Percentiles rank a stretch among this genome's conserved stretches.
Conservation (phyloP, 83 land plant species). For the Isoetes engelmannii region DNA sequence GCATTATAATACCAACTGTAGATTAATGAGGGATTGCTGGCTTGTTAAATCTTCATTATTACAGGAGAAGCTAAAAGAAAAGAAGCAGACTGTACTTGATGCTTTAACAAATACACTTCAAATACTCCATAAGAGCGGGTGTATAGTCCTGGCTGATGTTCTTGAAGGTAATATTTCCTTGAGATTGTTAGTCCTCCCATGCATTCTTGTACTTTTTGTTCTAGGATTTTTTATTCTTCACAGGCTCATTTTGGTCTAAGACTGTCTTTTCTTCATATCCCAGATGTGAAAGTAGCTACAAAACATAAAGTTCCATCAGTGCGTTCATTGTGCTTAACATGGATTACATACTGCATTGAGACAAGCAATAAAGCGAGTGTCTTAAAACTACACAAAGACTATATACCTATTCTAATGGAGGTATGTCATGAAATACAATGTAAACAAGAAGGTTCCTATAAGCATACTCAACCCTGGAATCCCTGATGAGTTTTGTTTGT, state of each 20-base stretch:
- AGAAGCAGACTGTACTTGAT: constrained; percentile 71
- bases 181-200: not conserved
- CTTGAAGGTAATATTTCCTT: constrained; percentile 53
- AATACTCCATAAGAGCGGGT: constrained; percentile 72
- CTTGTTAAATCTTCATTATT: not conserved
- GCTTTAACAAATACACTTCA: constrained; percentile 79
- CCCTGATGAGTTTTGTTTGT: constrained; percentile 13
- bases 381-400: constrained; percentile 92
- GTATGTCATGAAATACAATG: constrained; percentile 32
- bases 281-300: constrained; percentile 85
- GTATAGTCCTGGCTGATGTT: constrained; percentile 65
- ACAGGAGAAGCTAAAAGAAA: constrained; percentile 96
- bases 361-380: constrained; percentile 68
- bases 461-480: not conserved
- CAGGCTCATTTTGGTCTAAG: not conserved
- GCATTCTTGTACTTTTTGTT: no score
- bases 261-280: not conserved
- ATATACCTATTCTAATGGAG: constrained; percentile 96
- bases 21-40: not conserved
- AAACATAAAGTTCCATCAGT: constrained; percentile 98
- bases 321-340: constrained; percentile 71
- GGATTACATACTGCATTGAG: constrained; percentile 94
- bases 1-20: not conserved
- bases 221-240: no score
- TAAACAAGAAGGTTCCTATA: not conserved